Conservation (phyloP, 192 early-diverging fungal species). For the Entomortierella lignicola region DNA sequence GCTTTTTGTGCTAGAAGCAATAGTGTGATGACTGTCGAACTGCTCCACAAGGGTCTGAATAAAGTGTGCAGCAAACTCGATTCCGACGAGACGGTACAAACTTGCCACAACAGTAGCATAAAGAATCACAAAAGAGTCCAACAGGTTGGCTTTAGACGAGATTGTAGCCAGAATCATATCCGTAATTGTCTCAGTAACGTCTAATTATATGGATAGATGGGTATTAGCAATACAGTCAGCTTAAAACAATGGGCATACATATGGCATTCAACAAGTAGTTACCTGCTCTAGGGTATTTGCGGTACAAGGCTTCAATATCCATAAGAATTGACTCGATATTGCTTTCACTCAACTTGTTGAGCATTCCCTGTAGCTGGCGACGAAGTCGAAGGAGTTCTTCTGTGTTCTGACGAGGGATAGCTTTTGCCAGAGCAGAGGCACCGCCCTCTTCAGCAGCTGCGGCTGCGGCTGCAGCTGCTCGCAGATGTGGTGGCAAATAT, state of each 20-base stretch:
- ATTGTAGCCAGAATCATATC: conserved; percentile 82
- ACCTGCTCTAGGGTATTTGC: conserved; percentile 75
- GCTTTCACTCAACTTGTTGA: conserved; percentile 91
- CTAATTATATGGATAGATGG: conserved; percentile 39
- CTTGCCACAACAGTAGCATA: conserved; percentile 90
- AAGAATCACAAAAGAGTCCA: conserved; percentile 90
- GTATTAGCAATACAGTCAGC: background rate
- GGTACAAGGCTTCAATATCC: conserved; percentile 83
- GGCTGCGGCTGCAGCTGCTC: conserved; percentile 58
- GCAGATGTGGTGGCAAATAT: conserved; percentile 93
- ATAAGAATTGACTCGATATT: conserved; percentile 91
- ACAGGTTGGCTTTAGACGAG: conserved; percentile 83
- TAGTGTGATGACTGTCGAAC: conserved; percentile 70
- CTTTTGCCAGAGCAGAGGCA: conserved; percentile 40
- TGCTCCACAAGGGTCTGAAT: conserved; percentile 80
- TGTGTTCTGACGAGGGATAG: conserved; percentile 57
- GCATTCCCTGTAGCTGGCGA: conserved; percentile 84
- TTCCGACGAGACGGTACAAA: conserved; percentile 83
- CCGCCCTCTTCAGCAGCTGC: conserved; percentile 19
- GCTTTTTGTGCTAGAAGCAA: conserved; percentile 56
- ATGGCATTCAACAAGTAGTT: background rate
- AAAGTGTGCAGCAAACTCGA: conserved; percentile 86
- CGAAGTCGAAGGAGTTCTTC: conserved; percentile 84
- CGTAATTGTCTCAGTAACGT: conserved; percentile 89
- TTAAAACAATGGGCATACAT: background rate